Conservation (phyloP, 805 yeast genomes). For the Barnettozyma pratensis region DNA sequence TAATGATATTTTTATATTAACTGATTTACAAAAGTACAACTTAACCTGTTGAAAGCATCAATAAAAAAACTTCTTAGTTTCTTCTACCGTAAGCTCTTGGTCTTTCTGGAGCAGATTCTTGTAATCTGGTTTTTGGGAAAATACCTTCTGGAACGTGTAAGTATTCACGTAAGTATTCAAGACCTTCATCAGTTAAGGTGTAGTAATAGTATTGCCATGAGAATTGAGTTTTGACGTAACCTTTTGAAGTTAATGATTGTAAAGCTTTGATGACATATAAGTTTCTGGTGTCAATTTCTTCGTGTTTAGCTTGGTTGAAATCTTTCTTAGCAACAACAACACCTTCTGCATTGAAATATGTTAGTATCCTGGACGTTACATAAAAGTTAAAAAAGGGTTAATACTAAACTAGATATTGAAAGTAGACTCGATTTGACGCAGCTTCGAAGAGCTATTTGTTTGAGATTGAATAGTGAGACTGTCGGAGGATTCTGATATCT, state of each 20-base stretch:
- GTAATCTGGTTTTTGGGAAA: slow-evolving; percentile 97
- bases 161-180: slow-evolving; percentile 96
- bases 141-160: slow-evolving; percentile 98
- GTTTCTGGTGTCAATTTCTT: slow-evolving; percentile 97
- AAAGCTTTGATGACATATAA: slow-evolving; percentile 97
- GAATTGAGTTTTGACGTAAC: slow-evolving; percentile 99
- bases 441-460: no score
- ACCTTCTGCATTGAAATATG: slow-evolving; percentile 66
- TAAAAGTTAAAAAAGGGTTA: no score
- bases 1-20: slow-evolving; percentile 20
- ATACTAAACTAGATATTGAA: no score
- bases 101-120: slow-evolving; percentile 82
- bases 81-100: slow-evolving; percentile 53
- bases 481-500: no score
- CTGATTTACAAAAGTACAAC: slow-evolving; percentile 18
- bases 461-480: no score
- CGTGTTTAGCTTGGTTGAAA: slow-evolving; percentile 96
- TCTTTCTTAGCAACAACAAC: slow-evolving; percentile 99
- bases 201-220: slow-evolving; percentile 99
- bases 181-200: slow-evolving; percentile 99
- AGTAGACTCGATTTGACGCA: no score
- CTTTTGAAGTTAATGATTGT: slow-evolving; percentile 98
- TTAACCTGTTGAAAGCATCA: slow-evolving; percentile 5
- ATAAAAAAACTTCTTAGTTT: slow-evolving; percentile 17
- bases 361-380: slow-evolving; percentile 29